These are phyloP conservation scores for Echinosophora koreensis DNA, from an alignment of 306 rosid species.

Conservation along the genomic window DNA sequence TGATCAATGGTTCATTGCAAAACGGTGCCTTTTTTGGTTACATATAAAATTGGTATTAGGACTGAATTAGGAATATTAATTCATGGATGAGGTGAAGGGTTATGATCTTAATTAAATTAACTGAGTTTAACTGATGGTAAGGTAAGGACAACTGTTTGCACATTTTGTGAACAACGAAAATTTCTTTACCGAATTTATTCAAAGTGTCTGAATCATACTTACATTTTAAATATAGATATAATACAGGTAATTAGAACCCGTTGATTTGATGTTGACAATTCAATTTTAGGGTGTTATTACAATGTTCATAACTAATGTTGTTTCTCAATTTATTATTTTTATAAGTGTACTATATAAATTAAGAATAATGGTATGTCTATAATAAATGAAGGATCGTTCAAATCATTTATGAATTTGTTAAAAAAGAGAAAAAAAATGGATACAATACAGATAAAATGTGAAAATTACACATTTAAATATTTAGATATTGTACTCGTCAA, in stretches of 20 bases:
- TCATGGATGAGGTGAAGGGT: slow-evolving; percentile 43
- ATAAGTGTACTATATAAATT: too few relatives aligned
- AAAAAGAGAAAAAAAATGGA: not conserved
- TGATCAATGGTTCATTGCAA: slow-evolving; percentile 44
- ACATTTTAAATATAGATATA: slow-evolving; percentile 5
- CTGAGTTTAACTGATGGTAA: not conserved
- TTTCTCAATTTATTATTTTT: not conserved
- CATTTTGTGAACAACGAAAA: slow-evolving; percentile 2
- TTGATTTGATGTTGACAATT: not conserved
- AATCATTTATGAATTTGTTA: not conserved
- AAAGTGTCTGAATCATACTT: slow-evolving; percentile 30
- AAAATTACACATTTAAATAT: not conserved
- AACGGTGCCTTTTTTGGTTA: slow-evolving; percentile 6
- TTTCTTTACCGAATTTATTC: not conserved
- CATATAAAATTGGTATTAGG: not conserved
- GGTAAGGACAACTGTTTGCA: slow-evolving; percentile 34
- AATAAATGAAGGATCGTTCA: not conserved
- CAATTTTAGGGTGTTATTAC: slow-evolving; percentile 11
- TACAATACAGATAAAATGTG: not conserved
- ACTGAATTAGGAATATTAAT: slow-evolving; percentile 27
- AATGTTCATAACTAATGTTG: not conserved
- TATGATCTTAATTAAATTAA: slow-evolving; percentile 28
- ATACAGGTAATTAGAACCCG: slow-evolving; percentile 1
- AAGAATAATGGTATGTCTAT: not conserved
- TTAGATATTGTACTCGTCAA: too few relatives aligned